Conservation (phyloP, 495 filamentous ascomycete species). For the Neurospora intermedia region DNA sequence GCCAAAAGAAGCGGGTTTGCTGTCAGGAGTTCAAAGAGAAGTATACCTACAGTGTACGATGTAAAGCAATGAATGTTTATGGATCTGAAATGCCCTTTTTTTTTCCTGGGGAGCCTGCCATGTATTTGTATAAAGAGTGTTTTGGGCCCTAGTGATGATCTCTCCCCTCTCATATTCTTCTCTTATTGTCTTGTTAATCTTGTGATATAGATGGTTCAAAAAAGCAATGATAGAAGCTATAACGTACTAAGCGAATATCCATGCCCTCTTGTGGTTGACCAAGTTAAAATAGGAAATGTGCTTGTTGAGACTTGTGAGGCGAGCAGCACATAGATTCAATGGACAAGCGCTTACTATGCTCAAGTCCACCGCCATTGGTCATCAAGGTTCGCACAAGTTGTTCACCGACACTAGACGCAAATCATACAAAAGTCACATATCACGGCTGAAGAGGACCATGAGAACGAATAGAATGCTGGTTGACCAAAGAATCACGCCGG, state of each 20-base stretch:
- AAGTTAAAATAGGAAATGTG: neutral
- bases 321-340: neutral
- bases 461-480: neutral
- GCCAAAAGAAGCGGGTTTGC: neutral
- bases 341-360: neutral
- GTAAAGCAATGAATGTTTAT: slow-evolving; percentile 13
- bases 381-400: neutral
- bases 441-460: neutral
- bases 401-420: neutral
- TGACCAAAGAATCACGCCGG: neutral
- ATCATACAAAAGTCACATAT: neutral
- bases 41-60: slow-evolving; percentile 7
- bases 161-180: slow-evolving; percentile 25
- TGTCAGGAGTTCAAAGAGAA: neutral
- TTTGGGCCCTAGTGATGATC: slow-evolving; percentile 11
- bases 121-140: slow-evolving; percentile 6
- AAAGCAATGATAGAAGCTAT: slow-evolving; percentile 18
- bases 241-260: neutral
- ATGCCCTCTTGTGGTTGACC: neutral
- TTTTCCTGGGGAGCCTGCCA: slow-evolving; percentile 1
- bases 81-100: slow-evolving; percentile 2
- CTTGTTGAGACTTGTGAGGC: neutral
- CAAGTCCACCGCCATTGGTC: neutral
- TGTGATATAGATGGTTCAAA: slow-evolving; percentile 25
- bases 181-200: slow-evolving; percentile 16